Conservation (phyloP, 768 basidiomycete genomes). For the Pulveroboletus sp. region DNA sequence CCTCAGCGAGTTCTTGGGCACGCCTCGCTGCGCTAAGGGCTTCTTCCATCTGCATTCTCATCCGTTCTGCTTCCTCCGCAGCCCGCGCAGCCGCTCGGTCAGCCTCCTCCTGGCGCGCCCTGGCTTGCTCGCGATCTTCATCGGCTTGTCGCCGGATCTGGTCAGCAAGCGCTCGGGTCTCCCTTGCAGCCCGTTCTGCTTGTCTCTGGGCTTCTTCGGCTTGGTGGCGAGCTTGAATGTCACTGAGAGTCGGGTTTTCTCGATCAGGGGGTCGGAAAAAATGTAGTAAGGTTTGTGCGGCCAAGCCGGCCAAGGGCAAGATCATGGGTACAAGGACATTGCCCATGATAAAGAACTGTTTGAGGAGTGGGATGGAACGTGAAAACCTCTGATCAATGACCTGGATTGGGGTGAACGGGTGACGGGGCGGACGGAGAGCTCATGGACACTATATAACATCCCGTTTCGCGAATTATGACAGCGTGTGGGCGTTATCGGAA, state of each 20-base stretch:
- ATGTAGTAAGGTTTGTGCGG: neutral
- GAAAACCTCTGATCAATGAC: neutral
- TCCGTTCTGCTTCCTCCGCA: constrained; percentile 1
- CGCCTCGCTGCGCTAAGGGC: neutral
- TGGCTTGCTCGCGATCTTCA: constrained; percentile 7
- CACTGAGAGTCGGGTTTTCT: constrained; percentile 11
- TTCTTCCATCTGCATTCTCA: constrained; percentile 11
- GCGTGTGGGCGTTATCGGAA: neutral
- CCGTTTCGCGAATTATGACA: neutral
- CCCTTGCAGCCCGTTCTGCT: constrained; percentile 3
- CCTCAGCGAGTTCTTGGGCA: constrained; percentile 4
- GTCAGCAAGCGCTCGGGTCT: neutral
- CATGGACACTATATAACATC: neutral
- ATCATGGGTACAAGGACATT: neutral
- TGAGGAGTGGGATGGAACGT: too few relatives aligned
- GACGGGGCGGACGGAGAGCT: neutral
- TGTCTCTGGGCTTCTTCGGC: constrained; percentile 4
- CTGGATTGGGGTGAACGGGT: neutral
- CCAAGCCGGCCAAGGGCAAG: neutral
- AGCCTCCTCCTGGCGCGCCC: constrained; percentile 4
- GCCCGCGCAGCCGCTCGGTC: constrained; percentile 4
- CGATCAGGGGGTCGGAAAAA: constrained; percentile 1
- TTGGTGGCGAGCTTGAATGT: constrained; percentile 1
- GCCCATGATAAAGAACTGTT: constrained; percentile 1
- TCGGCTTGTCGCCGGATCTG: constrained; percentile 1